Evolutionary conservation across 345 rosid genomes (phyloP).

Genomic region (Fremontodendron californicum): DNA sequence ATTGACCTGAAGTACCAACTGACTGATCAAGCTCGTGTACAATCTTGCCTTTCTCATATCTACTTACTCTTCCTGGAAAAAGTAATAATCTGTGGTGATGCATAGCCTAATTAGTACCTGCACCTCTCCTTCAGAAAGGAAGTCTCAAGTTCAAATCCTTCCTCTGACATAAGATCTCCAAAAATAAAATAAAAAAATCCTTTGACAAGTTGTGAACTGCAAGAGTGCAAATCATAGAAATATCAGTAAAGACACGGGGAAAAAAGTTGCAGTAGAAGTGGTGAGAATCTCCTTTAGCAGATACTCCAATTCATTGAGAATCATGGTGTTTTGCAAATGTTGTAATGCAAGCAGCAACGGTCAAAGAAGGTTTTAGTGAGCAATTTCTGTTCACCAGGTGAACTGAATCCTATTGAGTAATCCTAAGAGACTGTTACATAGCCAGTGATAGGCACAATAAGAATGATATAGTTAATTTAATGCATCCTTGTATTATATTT

Average conservation of each 20-base stretch:
- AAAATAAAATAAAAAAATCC: neutral
- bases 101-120: too few relatives aligned
- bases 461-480: neutral
- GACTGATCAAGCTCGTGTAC: too few relatives aligned
- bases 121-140: too few relatives aligned
- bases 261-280: neutral
- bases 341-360: neutral
- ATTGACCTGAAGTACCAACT: too few relatives aligned
- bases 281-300: neutral
- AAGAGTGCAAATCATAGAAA: neutral
- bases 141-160: too few relatives aligned
- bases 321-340: neutral
- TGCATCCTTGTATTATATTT: conserved; percentile 17
- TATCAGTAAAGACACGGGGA: neutral
- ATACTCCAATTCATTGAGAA: neutral
- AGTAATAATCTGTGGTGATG: too few relatives aligned
- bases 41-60: too few relatives aligned
- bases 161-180: too few relatives aligned
- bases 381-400: neutral
- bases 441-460: neutral
- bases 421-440: neutral
- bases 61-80: too few relatives aligned
- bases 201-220: neutral
- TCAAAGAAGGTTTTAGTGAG: conserved; percentile 7
- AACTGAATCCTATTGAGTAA: neutral